Conservation (phyloP, 108 stramenopile species). For the Pseudonitzschia multistriata region DNA sequence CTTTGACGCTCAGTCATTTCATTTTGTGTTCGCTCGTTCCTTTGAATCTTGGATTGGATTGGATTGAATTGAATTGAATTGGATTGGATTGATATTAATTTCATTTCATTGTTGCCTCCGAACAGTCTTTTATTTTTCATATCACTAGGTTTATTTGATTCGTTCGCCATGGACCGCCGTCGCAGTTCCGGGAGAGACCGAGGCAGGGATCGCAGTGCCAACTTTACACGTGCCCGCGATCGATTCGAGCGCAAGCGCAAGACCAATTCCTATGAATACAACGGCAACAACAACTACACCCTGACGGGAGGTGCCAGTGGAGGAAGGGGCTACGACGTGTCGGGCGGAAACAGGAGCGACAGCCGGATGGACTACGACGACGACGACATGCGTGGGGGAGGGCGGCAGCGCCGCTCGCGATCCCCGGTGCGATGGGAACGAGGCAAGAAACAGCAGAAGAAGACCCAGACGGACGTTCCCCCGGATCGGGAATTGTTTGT, state of each 20-base stretch:
- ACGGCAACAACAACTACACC: conserved; percentile 7
- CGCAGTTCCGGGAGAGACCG: neutral
- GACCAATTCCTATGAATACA: conserved; percentile 21
- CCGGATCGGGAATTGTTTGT: conserved; percentile 88
- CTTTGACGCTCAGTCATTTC: neutral
- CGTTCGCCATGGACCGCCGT: conserved; percentile 4
- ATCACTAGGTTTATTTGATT: neutral
- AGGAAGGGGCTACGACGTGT: conserved; percentile 21
- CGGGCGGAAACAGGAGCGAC: conserved; percentile 10
- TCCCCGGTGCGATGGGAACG: conserved; percentile 31
- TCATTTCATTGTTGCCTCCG: neutral
- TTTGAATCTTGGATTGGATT: neutral
- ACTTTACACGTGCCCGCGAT: conserved; percentile 33
- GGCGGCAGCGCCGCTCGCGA: conserved; percentile 31
- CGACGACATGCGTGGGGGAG: conserved; percentile 20
- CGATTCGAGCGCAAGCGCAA: conserved; percentile 45
- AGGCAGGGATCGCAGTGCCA: neutral
- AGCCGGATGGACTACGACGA: conserved; percentile 16
- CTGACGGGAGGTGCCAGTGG: neutral
- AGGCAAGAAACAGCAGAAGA: conserved; percentile 44
- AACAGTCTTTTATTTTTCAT: neutral
- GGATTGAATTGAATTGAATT: neutral
- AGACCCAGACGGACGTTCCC: conserved; percentile 39
- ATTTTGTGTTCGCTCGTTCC: neutral
- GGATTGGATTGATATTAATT: no score